Conservation (phyloP, 2,329 filamentous ascomycete species). For the Alternaria viburni region DNA sequence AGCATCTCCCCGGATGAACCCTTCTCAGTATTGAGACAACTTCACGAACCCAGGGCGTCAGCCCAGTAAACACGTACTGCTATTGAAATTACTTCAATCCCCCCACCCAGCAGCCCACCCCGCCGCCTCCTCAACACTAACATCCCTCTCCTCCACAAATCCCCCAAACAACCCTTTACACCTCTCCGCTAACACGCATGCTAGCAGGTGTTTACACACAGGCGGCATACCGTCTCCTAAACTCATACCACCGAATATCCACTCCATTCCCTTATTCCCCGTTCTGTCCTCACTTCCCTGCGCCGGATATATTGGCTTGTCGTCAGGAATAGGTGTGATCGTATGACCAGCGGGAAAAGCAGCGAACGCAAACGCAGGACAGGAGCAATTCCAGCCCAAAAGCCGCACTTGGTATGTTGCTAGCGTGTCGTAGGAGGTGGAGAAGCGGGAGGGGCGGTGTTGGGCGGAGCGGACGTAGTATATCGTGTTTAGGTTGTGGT, state of each 20-base stretch:
- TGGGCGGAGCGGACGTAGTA: conserved; percentile 71
- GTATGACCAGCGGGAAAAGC: conserved; percentile 59
- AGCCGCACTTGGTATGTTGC: conserved; percentile 73
- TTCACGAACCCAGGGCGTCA: neutral
- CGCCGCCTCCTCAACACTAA: conserved; percentile 71
- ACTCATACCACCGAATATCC: conserved; percentile 53
- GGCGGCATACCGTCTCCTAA: conserved; percentile 55
- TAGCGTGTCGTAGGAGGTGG: conserved; percentile 33
- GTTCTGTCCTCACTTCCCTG: neutral
- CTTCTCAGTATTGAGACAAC: too few species aligned
- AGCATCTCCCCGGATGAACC: too few species aligned
- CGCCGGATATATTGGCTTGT: too few species aligned
- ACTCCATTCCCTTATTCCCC: neutral
- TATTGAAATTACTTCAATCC: conserved; percentile 18
- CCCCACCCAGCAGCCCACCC: conserved; percentile 64
- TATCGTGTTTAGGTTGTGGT: neutral
- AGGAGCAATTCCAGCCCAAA: conserved; percentile 84
- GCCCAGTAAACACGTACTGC: neutral
- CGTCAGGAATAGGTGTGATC: too few species aligned
- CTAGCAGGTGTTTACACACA: conserved; percentile 88
- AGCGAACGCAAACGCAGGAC: conserved; percentile 80
- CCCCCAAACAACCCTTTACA: conserved; percentile 65
- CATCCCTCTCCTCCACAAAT: conserved; percentile 62
- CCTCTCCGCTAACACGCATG: conserved; percentile 75
- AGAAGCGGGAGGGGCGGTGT: conserved; percentile 46